Evolutionary conservation across 805 yeast genomes (phyloP), one percentile per base, ranked within the genome.

Genomic region (Lipomyces spencermartinsiae): DNA sequence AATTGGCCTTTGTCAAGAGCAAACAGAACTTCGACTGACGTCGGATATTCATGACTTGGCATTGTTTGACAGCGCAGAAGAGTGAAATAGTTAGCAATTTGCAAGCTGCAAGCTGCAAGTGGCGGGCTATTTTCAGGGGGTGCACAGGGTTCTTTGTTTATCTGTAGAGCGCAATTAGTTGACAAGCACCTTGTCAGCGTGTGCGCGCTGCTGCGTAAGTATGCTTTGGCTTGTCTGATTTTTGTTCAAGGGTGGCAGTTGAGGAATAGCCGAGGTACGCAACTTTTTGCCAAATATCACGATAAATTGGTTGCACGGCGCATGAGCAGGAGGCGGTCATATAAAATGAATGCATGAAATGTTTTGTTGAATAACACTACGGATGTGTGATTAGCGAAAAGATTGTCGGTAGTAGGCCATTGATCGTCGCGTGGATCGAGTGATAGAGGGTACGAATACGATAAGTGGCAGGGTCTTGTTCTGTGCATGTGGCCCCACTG

Each of bases 361-460:
- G 6, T 10, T 37, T 25, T 25, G 29, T 25, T 25, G 29, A 25
- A 25, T 12, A 4, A 37, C 16, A 37, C 16, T 37, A 37, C 14
- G 4, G 12, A 37, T 37, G 16, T 37, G 43, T 37, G 43, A 37
- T 12, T 37, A 37, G 5, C 5, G 16, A 9, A 25, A 37, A 16
- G 49, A 43, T 43, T n/a, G 22, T 43, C 22, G n/a, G 7, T 4
- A 3, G 29, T 25, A 3, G 22, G n/a, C 22, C n/a, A 43, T 16
- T 43, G 19, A 43, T 16, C 49, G 22, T n/a, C 49, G 49, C 49
- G 49, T 43, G 49, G 49, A 43, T 43, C 49, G 49, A n/a, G 49
- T 43, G 49, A 43, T 43, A 43, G 49, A 43, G n/a, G 49, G 49
- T 43, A 43, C 49, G 49, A 16, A 6, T 14, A 16, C 49, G 49